Percentiles rank a stretch among this genome's conserved stretches.
Evolutionary conservation across 176 grass and related monocot species (phyloP).

Genomic region (Zizania latifolia): DNA sequence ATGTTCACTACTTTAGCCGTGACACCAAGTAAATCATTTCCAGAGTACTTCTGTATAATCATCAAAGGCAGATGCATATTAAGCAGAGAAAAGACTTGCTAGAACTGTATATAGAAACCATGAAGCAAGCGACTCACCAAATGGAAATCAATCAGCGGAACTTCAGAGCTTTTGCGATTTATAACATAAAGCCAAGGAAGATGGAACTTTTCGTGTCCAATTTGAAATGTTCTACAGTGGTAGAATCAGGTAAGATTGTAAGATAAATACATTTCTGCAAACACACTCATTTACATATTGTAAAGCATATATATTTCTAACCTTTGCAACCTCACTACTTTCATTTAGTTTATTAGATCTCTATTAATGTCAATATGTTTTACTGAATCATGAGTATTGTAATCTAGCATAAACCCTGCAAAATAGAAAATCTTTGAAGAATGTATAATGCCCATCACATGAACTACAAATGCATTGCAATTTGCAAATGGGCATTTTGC

Average conservation of each 20-base stretch:
- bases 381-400: not conserved
- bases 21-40: constrained; percentile 91
- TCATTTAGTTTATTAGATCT: not conserved
- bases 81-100: not conserved
- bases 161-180: constrained; percentile 91
- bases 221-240: constrained; percentile 92
- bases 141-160: constrained; percentile 96
- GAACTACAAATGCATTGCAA: not conserved
- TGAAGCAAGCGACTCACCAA: constrained; percentile 50
- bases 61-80: constrained; percentile 29
- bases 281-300: not conserved
- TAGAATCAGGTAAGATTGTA: constrained; percentile 28
- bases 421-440: not conserved
- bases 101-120: constrained; percentile 11
- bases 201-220: constrained; percentile 91
- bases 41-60: constrained; percentile 74
- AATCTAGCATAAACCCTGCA: constrained; percentile 5
- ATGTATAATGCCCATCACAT: not conserved
- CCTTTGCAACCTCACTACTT: not conserved
- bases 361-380: not conserved
- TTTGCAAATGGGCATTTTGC: not conserved
- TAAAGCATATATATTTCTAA: not conserved
- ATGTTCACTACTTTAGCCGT: constrained; percentile 92
- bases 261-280: constrained; percentile 15
- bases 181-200: constrained; percentile 98